A percentile compares a stretch with the other conserved stretches of the same genome.
phyloP scores from a whole-genome alignment of 371 early-diverging fungal species.

The Dichotomocladium elegans region DNA sequence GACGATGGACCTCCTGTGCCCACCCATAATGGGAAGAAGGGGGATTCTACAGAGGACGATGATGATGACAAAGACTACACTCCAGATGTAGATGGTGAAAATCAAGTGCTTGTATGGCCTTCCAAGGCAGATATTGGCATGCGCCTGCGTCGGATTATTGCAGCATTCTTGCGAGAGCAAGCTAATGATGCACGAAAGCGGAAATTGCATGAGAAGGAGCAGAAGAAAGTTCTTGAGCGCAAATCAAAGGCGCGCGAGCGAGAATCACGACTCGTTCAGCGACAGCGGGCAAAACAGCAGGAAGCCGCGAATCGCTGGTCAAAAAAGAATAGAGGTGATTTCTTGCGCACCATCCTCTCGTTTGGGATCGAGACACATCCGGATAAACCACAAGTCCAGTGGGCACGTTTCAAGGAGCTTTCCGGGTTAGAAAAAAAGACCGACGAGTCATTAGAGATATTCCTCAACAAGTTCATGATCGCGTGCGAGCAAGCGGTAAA shows the following conservation, averaged over 20 bases:
- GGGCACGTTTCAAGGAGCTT: conserved; percentile 71
- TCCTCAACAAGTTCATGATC: conserved; percentile 51
- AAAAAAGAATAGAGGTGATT: conserved; percentile 68
- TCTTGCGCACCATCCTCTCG: conserved; percentile 65
- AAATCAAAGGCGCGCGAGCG: conserved; percentile 42
- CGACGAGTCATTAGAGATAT: conserved; percentile 64
- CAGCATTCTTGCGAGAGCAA: conserved; percentile 63
- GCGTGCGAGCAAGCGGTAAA: conserved; percentile 62
- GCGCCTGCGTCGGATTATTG: conserved; percentile 68
- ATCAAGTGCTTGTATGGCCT: conserved; percentile 52
- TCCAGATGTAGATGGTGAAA: conserved; percentile 8
- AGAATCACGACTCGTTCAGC: conserved; percentile 44
- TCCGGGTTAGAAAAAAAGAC: conserved; percentile 68
- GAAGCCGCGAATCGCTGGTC: conserved; percentile 59
- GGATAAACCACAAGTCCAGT: conserved; percentile 39
- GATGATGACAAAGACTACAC: conserved; percentile 14
- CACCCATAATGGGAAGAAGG: conserved; percentile 6
- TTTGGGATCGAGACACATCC: conserved; percentile 60
- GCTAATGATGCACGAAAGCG: conserved; percentile 40
- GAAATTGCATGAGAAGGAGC: conserved; percentile 44
- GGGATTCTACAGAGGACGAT: conserved; percentile 7
- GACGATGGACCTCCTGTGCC: conserved; percentile 19
- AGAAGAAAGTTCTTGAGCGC: conserved; percentile 36
- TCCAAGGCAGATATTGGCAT: conserved; percentile 73
- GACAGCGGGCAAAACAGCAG: conserved; percentile 35